Evolutionary conservation across 305 asterid genomes (phyloP), one percentile per base, ranked within the genome.

Genomic region (Nicotiana rustica): DNA sequence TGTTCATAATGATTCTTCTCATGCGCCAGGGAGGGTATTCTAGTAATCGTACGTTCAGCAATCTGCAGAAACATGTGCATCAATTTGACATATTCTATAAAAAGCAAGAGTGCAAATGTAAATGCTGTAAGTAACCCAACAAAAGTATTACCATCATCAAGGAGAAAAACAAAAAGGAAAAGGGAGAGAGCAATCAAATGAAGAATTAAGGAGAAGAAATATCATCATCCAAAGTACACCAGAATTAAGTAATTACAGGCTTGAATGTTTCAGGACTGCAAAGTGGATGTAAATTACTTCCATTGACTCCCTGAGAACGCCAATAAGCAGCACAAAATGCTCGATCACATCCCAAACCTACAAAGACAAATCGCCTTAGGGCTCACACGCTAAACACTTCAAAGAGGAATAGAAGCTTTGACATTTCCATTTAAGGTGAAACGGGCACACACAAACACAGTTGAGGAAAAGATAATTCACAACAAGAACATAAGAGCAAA

Each of bases 321-420:
- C 99, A 96, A 85, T 96, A 96, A 57, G 97, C 97, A 85, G 97
- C 98, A 88, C 99, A 94, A 90, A 94, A 93, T 86, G 99, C 96
- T 84, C 92, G 92, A 89, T 96, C 98, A 85, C 99, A 96, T 92
- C 99, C 99, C 84, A 91, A 67, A 88, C 99, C 97, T 94, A 88
- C 77, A 90, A 88, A 87, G 86, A 75, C 69, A 78, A 86, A 38
- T 57, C 78, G 79, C 62, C 66, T 73, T 79, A 59, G 84, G 67
- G 15, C 41, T 67, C 77, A 55, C 67, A 59, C 44, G 59, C 67
- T 19, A 60, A 82, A 79, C 56, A 80, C 65, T 64, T 56, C 33
- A 67, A 80, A 80, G 49, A 52, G 78, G 56, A 80, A 52, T 18
- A 29, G 15, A 80, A 52, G 47, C 17, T 31, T 56, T 5, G 19